Evolutionary conservation across 352 stramenopile genomes (phyloP), one percentile per base, ranked within the genome.

Genomic region (Phytopythium montanum): DNA sequence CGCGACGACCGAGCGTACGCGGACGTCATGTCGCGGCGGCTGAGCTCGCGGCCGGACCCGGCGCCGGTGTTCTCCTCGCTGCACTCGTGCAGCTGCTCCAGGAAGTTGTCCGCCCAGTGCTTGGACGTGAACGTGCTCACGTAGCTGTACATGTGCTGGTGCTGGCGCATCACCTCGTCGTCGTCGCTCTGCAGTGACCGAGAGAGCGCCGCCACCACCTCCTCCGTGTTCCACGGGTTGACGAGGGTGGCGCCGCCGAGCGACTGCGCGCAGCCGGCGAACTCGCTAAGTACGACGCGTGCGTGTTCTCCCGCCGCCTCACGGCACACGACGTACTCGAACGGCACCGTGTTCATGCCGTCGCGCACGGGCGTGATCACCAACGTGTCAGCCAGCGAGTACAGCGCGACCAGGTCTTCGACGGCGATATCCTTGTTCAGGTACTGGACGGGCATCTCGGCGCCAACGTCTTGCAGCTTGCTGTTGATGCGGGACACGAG

Each of bases 401-500:
- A 97, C 53, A 97, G 80, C 36, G 90, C 90, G 51, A 96, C 87
- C 53, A 97, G 66, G 62, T 88, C 87, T 54, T 97, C 90, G 26
- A 90, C 73, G 0, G 81, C 69, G 38, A 96, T 85, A 18, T 90
- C 86, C 69, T 96, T 89, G 69, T 96, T 94, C 61, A 97, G 80
- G 70, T 96, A 97, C 69, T 97, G 88, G 23, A 97, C 86, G 5
- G 90, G 89, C 14, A 78, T 82, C 64, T 92, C 81, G 19, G 81
- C 86, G 46, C 84, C 84, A 59, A 94, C 81, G 64, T 97, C 90
- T 76, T 96, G 87, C 14, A 97, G 69, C 45, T 90, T 97, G 65
- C 88, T 94, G 69, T 97, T 97, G 66, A 97, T 97, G 3, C 89
- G 74, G 10, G 87, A 95, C 3, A 97, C 89, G 16, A 97, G 69